Percentiles rank a stretch among this genome's conserved stretches.
These are phyloP conservation scores for Xylariaceae sp. DNA, from an alignment of 2,329 filamentous ascomycete species.

Conservation along the genomic window DNA sequence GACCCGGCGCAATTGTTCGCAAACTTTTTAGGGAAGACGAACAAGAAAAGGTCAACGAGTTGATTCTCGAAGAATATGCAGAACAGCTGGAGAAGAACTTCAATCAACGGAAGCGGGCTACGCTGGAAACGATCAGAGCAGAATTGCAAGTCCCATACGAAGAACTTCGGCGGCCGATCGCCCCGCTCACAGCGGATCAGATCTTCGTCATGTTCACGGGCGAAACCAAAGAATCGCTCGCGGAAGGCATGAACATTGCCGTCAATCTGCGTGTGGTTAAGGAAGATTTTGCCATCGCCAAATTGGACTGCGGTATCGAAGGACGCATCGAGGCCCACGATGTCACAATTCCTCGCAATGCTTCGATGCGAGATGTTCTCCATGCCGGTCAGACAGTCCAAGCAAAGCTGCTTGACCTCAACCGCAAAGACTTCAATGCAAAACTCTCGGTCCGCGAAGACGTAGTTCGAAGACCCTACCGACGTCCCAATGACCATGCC, in stretches of 20 bases:
- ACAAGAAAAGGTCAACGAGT: slow-evolving; percentile 91
- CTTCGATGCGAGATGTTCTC: slow-evolving; percentile 71
- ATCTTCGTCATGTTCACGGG: slow-evolving; percentile 97
- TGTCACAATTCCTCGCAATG: slow-evolving; percentile 65
- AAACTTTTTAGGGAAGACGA: slow-evolving; percentile 94
- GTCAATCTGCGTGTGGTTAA: slow-evolving; percentile 86
- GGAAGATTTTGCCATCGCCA: slow-evolving; percentile 89
- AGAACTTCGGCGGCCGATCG: slow-evolving; percentile 82
- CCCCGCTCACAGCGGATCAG: slow-evolving; percentile 67
- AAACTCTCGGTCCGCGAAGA: slow-evolving; percentile 85
- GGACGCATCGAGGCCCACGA: slow-evolving; percentile 82
- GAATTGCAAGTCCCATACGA: slow-evolving; percentile 93
- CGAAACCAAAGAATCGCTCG: slow-evolving; percentile 79
- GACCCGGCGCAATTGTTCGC: slow-evolving; percentile 83
- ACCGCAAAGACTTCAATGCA: slow-evolving; percentile 79
- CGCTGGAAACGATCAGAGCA: slow-evolving; percentile 90
- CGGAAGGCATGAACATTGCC: slow-evolving; percentile 88
- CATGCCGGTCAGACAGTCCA: slow-evolving; percentile 79
- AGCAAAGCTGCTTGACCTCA: slow-evolving; percentile 83
- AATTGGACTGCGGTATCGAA: slow-evolving; percentile 91
- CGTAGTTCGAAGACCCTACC: slow-evolving; percentile 69
- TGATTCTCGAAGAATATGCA: slow-evolving; percentile 94
- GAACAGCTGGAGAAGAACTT: slow-evolving; percentile 92
- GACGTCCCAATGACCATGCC: slow-evolving; percentile 66
- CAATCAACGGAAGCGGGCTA: slow-evolving; percentile 91